phyloP scores from a whole-genome alignment of 2,329 filamentous ascomycete species.

The Esteya vermicola region DNA sequence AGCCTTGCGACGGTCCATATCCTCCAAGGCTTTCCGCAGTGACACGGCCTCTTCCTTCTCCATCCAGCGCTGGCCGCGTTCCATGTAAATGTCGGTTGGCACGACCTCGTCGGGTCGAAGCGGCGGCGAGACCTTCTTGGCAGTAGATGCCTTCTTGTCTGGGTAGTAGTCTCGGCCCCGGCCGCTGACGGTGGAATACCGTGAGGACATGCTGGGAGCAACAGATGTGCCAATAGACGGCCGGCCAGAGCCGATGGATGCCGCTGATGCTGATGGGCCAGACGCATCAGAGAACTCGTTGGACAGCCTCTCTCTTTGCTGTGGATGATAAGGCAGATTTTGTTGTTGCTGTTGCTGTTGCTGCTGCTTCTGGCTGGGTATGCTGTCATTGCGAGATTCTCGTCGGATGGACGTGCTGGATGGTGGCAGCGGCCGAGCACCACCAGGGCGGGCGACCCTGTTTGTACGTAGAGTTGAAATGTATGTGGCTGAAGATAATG shows the following conservation, averaged over 20 bases:
- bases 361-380: conserved; percentile 1
- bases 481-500: conserved; percentile 44
- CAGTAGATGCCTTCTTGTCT: conserved; percentile 13
- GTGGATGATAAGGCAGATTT: no score
- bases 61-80: conserved; percentile 63
- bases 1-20: conserved; percentile 44
- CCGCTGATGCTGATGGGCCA: neutral
- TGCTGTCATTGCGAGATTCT: conserved; percentile 3
- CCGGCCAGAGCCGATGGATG: neutral
- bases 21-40: conserved; percentile 57
- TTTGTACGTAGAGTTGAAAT: conserved; percentile 56
- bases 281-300: neutral
- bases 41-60: conserved; percentile 65
- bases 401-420: conserved; percentile 11
- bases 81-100: conserved; percentile 55
- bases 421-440: conserved; percentile 49
- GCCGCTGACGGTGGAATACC: conserved; percentile 31
- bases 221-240: conserved; percentile 22
- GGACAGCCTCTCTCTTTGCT: no score
- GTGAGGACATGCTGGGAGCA: conserved; percentile 31
- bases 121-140: conserved; percentile 16
- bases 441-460: conserved; percentile 52
- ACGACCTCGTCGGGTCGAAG: conserved; percentile 47
- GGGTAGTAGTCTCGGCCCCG: conserved; percentile 39
- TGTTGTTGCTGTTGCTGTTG: neutral